Conservation (phyloP, 2,329 filamentous ascomycete genomes). For the Pyrenochaeta sp. region DNA sequence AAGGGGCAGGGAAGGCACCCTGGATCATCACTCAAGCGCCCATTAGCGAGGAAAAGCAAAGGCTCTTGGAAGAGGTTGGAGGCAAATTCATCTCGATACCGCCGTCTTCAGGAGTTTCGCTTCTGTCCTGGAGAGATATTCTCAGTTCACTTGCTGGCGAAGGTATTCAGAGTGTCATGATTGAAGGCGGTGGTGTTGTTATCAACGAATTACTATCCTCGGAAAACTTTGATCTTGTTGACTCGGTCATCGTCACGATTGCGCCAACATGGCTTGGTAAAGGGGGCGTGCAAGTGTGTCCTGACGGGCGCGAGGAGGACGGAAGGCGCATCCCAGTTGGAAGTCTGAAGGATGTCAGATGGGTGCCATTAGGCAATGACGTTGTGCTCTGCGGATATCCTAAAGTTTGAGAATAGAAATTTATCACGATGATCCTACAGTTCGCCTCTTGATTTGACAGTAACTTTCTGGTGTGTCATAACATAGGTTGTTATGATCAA, state of each 20-base stretch:
- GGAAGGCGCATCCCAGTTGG: slow-evolving; percentile 65
- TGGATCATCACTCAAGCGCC: slow-evolving; percentile 64
- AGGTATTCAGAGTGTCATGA: slow-evolving; percentile 81
- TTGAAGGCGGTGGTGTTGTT: slow-evolving; percentile 84
- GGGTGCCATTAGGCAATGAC: slow-evolving; percentile 82
- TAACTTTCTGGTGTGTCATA: too few relatives aligned
- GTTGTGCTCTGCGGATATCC: slow-evolving; percentile 79
- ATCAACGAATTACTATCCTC: slow-evolving; percentile 81
- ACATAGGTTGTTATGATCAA: not conserved
- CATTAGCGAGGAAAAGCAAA: slow-evolving; percentile 37
- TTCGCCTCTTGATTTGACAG: too few relatives aligned
- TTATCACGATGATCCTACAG: not conserved
- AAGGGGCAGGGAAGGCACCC: slow-evolving; percentile 74
- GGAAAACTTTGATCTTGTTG: slow-evolving; percentile 67
- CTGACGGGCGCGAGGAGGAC: slow-evolving; percentile 62
- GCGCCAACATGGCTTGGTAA: slow-evolving; percentile 89
- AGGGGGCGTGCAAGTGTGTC: slow-evolving; percentile 81
- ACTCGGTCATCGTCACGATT: slow-evolving; percentile 85
- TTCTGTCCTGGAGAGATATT: slow-evolving; percentile 66
- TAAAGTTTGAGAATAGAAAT: not conserved
- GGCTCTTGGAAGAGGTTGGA: slow-evolving; percentile 34
- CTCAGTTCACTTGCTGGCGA: slow-evolving; percentile 64
- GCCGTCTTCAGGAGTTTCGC: not conserved
- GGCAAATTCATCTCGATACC: slow-evolving; percentile 26
- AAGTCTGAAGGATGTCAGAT: slow-evolving; percentile 71